These are phyloP conservation scores for Papiliotrema fonsecae DNA, from an alignment of 1,284 basidiomycete genomes.

Conservation along the genomic window DNA sequence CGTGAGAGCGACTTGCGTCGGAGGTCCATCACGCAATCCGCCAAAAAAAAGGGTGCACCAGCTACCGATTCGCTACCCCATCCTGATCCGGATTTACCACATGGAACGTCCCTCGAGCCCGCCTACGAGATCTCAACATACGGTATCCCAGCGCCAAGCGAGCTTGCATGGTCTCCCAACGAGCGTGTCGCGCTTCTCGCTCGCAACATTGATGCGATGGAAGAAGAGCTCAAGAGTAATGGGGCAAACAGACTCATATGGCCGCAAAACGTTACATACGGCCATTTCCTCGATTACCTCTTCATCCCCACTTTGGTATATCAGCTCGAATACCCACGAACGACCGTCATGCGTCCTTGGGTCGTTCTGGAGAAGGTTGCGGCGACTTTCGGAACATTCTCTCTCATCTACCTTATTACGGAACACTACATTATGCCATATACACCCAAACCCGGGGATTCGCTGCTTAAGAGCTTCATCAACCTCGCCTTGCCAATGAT, in stretches of 20 bases:
- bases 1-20: constrained; percentile 48
- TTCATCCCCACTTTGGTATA: constrained; percentile 92
- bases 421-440: constrained; percentile 89
- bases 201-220: constrained; percentile 68
- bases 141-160: constrained; percentile 49
- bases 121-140: constrained; percentile 35
- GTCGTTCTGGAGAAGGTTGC: constrained; percentile 94
- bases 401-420: constrained; percentile 79
- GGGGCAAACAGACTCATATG: constrained; percentile 62
- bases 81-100: constrained; percentile 32
- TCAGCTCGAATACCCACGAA: constrained; percentile 91
- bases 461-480: constrained; percentile 69
- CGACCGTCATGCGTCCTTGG: constrained; percentile 74
- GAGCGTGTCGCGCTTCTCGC: constrained; percentile 65
- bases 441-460: constrained; percentile 62
- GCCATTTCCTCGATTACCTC: constrained; percentile 83
- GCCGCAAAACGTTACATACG: constrained; percentile 79
- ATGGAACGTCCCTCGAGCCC: constrained; percentile 44
- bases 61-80: constrained; percentile 34
- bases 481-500: constrained; percentile 93
- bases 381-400: constrained; percentile 93
- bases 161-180: constrained; percentile 70
- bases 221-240: constrained; percentile 68
- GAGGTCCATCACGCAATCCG: background rate
- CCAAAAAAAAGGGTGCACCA: background rate